Base-by-base conservation (phyloP, 441 rosid genomes). In the Pelargonium citronellum region DNA sequence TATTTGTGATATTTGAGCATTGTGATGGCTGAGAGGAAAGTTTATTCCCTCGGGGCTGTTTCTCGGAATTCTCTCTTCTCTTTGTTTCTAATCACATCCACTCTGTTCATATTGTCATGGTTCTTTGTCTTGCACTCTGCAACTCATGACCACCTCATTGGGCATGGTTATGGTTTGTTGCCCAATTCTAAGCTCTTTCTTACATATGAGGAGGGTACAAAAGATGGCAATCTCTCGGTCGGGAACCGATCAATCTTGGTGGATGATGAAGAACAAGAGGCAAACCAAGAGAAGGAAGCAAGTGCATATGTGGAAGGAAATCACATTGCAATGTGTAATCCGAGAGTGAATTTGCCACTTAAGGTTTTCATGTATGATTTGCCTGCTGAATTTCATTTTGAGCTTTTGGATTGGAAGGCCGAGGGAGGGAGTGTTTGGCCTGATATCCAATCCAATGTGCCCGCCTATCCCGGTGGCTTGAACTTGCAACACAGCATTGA, bases 401-500 rank as follows among this genome's bases (percentile, higher is more conserved):
- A 95, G 46, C 67, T 91, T 66, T 69, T 95, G 84, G 92, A 87
- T 69, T 90, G 95, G 95, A 90, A 81, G 68, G 85, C 84, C 30
- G 83, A 73, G 57, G 69, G 79, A 60, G 76, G 83, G 72, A 82
- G 78, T 68, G 78, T 75, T 24, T 95, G 99, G 97, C 99, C 99
- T 5, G 65, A 74, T 75, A 84, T 90, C 4, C 78, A 58, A 1
- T 81, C 73, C 69, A 71, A 64, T 51, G 58, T 91, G 67, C 95
- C 96, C 5, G 67, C 79, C 10, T 90, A 94, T 73, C 96, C 94
- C 0, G 97, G 99, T 69, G 96, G 99, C 49, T 85, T 94, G 79
- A 90, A 90, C 74, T 73, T 91, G 64, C 99, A 94, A 80, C 99
- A 94, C 49, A 90, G 99, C 81, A 85, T 87, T 27, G 99, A 94